phyloP scores from a whole-genome alignment of 1,284 basidiomycete genomes.

The Bondarzewia mesenterica region DNA sequence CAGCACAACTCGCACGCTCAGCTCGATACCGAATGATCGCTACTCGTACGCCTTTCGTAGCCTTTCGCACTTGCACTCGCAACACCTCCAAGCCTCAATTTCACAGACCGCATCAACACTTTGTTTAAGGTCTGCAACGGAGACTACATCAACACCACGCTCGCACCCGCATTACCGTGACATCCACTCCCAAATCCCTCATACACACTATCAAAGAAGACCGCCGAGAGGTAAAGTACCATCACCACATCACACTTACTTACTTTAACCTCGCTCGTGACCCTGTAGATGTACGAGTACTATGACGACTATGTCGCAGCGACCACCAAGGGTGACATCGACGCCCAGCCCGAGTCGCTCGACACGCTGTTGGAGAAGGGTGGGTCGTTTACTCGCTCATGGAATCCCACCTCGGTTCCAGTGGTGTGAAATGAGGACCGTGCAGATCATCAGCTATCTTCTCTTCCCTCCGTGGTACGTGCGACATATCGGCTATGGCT shows the following conservation, averaged over 20 bases:
- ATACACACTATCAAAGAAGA: slow-evolving; percentile 37
- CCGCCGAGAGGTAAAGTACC: slow-evolving; percentile 31
- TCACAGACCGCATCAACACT: background rate
- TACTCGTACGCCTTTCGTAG: no score
- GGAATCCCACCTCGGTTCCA: slow-evolving; percentile 47
- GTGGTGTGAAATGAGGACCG: slow-evolving; percentile 35
- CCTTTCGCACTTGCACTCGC: background rate
- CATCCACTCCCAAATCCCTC: slow-evolving; percentile 23
- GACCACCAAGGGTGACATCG: slow-evolving; percentile 34
- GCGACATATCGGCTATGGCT: no score
- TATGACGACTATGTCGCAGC: slow-evolving; percentile 44
- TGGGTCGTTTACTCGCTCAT: slow-evolving; percentile 61
- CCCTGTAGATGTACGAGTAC: slow-evolving; percentile 43
- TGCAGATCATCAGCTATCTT: slow-evolving; percentile 45
- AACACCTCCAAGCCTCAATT: background rate
- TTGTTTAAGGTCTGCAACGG: no score
- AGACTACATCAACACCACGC: no score
- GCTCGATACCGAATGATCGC: no score
- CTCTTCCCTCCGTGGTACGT: no score
- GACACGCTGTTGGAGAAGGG: slow-evolving; percentile 59
- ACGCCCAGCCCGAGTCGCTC: slow-evolving; percentile 47
- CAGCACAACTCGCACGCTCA: no score
- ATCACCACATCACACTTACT: background rate
- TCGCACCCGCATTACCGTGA: slow-evolving; percentile 15
- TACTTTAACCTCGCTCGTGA: background rate